A percentile compares a stretch with the other conserved stretches of the same genome.
Conservation (phyloP, 2,329 filamentous ascomycete genomes). For the Penicillium fuscoglaucum region DNA sequence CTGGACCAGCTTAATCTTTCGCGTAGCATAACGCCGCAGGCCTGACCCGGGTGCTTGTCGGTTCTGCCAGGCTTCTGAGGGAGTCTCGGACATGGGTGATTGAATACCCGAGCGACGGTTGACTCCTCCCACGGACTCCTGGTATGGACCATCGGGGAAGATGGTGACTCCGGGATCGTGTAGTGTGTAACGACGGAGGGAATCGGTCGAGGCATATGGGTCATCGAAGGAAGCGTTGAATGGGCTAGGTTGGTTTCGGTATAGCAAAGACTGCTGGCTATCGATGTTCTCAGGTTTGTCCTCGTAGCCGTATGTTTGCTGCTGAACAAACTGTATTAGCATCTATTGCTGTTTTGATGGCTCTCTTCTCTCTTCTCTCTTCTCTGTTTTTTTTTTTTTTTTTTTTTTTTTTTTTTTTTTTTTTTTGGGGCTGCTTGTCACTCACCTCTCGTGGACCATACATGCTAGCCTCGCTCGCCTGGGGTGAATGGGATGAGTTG, state of each 20-base stretch:
- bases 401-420: no score
- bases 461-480: slow-evolving; percentile 20
- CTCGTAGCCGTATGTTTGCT: slow-evolving; percentile 23
- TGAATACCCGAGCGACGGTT: slow-evolving; percentile 52
- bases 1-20: slow-evolving; percentile 97
- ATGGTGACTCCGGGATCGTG: slow-evolving; percentile 54
- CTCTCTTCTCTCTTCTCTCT: neutral
- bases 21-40: slow-evolving; percentile 86
- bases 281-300: slow-evolving; percentile 24
- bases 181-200: slow-evolving; percentile 35
- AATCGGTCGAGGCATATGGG: slow-evolving; percentile 42
- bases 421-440: neutral
- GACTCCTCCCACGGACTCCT: slow-evolving; percentile 57
- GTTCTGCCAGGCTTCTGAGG: slow-evolving; percentile 71
- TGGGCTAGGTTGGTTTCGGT: slow-evolving; percentile 42
- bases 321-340: neutral
- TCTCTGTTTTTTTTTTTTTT: slow-evolving; percentile 4
- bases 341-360: neutral
- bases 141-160: slow-evolving; percentile 54
- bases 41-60: slow-evolving; percentile 66
- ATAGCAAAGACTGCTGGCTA: slow-evolving; percentile 30
- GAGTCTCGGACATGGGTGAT: slow-evolving; percentile 61
- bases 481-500: slow-evolving; percentile 21
- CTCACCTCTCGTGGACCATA: slow-evolving; percentile 20
- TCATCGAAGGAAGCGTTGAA: slow-evolving; percentile 51